These are phyloP conservation scores for Leccinum huronense DNA, from an alignment of 1,284 basidiomycete genomes.

Conservation along the genomic window DNA sequence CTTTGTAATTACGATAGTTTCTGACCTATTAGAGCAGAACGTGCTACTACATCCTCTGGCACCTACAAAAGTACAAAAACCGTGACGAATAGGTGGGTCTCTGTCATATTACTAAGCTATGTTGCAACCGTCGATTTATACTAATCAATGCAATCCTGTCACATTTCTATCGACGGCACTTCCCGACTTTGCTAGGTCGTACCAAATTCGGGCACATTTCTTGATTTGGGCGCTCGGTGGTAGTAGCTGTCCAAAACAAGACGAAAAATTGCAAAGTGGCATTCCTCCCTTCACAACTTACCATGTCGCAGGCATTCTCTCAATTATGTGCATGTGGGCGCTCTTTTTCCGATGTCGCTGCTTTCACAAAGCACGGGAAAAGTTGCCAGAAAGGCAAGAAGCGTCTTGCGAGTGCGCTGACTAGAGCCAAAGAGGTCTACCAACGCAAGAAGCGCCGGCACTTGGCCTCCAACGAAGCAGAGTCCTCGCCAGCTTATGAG, in stretches of 20 bases:
- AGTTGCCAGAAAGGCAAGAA: background rate
- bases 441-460: background rate
- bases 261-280: background rate
- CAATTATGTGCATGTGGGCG: background rate
- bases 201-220: background rate
- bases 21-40: conserved; percentile 38
- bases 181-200: background rate
- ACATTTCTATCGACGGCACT: background rate
- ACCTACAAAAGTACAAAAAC: conserved; percentile 47
- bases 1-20: background rate
- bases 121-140: no score
- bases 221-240: no score
- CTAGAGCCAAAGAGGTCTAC: background rate
- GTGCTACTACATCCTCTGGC: conserved; percentile 54
- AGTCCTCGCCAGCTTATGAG: background rate
- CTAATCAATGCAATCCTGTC: no score
- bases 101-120: no score
- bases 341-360: background rate
- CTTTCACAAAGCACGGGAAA: background rate
- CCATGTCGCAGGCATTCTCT: background rate
- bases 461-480: background rate
- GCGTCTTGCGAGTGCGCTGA: background rate
- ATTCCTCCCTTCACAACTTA: background rate
- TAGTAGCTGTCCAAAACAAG: background rate
- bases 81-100: conserved; percentile 46